Base-by-base conservation (phyloP, 768 basidiomycete genomes). In the Artomyces pyxidatus region DNA sequence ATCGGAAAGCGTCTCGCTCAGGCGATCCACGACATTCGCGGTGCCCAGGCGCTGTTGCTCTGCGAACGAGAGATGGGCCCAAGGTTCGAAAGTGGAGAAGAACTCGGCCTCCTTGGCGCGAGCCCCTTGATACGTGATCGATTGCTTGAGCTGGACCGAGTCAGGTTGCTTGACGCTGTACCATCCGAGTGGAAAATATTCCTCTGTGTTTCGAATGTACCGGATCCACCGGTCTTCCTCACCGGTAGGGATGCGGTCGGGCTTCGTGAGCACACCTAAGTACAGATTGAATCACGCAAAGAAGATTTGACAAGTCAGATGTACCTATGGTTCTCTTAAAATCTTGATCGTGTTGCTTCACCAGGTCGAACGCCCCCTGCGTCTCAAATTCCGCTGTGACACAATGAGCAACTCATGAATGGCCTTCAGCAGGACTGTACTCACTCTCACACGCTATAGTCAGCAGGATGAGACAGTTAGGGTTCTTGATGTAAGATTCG, bases 321-420 rank as follows among this genome's bases (percentile, higher is more conserved):
- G 12, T 52, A 85, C 87, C 85, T n/a, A 88, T 80, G 0, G 85
- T 89, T 6, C 85, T n/a, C n/a, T n/a, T 71, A 42, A 71, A 74
- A 0, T 85, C 85, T 1, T 74, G 64, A 53, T 88, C 85, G 35
- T 74, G 64, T 14, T 67, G 45, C 55, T 78, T 80, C 0, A 83
- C 78, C 0, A 89, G 65, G n/a, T 74, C 67, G 52, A 83, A 79
- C 0, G 86, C 85, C 0, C 83, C 83, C 60, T 89, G 86, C 41
- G 86, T 90, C 55, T 88, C 82, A 25, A 85, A 85, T 54, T 90
- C 86, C 48, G 85, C 88, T 89, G 42, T 43, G 43, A 32, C 27
- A 1, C 4, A 12, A n/a, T 32, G 43, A 23, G 14, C 38, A 32
- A 42, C 21, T 37, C 6, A 22, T 22, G 25, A 28, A 19, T 6